Percentiles rank a stretch among this genome's conserved stretches.
Conservation (phyloP, 345 rosid species). For the Linum trigynum region DNA sequence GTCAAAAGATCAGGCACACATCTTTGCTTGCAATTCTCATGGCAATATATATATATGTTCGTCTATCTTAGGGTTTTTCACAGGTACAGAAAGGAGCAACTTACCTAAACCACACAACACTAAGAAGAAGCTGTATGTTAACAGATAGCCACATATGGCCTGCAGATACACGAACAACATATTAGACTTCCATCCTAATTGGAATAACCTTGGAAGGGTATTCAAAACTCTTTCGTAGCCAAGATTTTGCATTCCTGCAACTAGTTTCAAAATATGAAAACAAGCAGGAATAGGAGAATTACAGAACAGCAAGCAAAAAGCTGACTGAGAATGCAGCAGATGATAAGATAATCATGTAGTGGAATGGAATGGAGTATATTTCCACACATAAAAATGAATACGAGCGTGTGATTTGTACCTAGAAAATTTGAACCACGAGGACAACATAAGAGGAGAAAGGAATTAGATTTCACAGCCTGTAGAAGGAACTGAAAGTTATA, state of each 20-base stretch:
- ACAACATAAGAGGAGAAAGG: neutral
- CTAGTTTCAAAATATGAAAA: no score
- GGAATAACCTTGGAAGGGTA: neutral
- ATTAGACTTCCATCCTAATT: neutral
- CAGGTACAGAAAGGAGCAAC: conserved; percentile 6
- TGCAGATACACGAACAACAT: conserved; percentile 27
- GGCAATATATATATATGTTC: neutral
- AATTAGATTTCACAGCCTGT: neutral
- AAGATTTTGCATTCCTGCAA: no score
- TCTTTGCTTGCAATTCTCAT: no score
- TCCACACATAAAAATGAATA: neutral
- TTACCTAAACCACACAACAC: conserved; percentile 65
- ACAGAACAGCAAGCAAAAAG: no score
- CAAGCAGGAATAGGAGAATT: neutral
- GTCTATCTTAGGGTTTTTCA: neutral
- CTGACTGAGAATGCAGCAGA: neutral
- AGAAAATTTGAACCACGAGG: neutral
- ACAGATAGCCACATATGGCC: conserved; percentile 92
- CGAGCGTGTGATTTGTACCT: neutral
- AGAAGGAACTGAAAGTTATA: neutral
- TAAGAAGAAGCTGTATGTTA: conserved; percentile 77
- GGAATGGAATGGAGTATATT: neutral
- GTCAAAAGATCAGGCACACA: no score
- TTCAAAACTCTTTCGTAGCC: neutral
- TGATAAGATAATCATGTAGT: neutral